Percentiles rank a stretch among this genome's conserved stretches.
These are phyloP conservation scores for Chrysoporthe deuterocubensis DNA, from an alignment of 2,329 filamentous ascomycete species.

Conservation along the genomic window DNA sequence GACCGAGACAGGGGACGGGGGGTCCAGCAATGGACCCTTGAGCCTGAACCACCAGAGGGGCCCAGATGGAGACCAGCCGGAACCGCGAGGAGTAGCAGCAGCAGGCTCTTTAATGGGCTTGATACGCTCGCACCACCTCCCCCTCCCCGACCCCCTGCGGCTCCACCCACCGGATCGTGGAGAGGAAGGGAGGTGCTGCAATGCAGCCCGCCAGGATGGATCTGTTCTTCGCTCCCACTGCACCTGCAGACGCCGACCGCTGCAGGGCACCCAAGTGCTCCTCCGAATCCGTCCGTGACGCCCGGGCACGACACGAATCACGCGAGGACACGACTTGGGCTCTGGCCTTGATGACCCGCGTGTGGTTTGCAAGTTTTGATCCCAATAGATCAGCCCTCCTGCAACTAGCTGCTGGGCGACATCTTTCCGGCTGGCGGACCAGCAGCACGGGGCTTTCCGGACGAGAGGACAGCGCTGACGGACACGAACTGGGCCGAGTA, in stretches of 20 bases:
- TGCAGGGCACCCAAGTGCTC: neutral
- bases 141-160: neutral
- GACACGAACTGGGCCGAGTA: neutral
- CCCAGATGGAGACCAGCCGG: slow-evolving; percentile 7
- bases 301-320: slow-evolving; percentile 23
- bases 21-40: slow-evolving; percentile 5
- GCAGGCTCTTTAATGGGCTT: slow-evolving; percentile 8
- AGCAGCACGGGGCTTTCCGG: neutral
- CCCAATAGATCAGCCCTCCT: neutral
- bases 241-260: no score
- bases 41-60: neutral
- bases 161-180: slow-evolving; percentile 10
- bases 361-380: neutral
- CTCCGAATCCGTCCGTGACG: slow-evolving; percentile 4
- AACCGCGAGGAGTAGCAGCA: neutral
- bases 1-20: slow-evolving; percentile 7
- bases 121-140: slow-evolving; percentile 22
- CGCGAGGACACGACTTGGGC: slow-evolving; percentile 18
- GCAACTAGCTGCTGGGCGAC: neutral
- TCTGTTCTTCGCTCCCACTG: neutral
- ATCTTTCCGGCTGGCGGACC: neutral
- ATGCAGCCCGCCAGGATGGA: neutral
- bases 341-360: neutral
- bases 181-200: slow-evolving; percentile 5
- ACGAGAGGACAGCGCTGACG: neutral